Evolutionary conservation across 306 rosid genomes (phyloP).

Genomic region (Cucurbita pepo): DNA sequence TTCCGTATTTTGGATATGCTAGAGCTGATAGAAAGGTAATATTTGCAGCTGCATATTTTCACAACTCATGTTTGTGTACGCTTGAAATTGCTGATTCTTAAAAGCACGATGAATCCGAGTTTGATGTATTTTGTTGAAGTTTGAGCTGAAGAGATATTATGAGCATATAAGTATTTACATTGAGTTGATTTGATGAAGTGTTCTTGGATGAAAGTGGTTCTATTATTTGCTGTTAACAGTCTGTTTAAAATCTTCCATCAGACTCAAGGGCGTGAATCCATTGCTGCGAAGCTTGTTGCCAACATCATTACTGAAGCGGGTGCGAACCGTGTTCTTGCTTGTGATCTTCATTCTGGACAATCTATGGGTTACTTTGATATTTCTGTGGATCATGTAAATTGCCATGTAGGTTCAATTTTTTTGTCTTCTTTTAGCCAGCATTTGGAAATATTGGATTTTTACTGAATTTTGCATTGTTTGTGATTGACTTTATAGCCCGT

Average conservation of each 20-base stretch:
- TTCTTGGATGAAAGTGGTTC: neutral
- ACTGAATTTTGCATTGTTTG: slow-evolving; percentile 20
- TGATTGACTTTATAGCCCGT: slow-evolving; percentile 45
- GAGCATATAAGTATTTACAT: neutral
- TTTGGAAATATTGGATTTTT: neutral
- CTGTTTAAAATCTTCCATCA: slow-evolving; percentile 7
- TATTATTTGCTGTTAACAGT: neutral
- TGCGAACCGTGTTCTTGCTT: slow-evolving; percentile 92
- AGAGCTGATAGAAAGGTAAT: slow-evolving; percentile 94
- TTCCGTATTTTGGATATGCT: slow-evolving; percentile 97
- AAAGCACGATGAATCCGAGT: neutral
- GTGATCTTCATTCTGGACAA: slow-evolving; percentile 99
- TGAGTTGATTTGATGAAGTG: neutral
- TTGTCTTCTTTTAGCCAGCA: neutral
- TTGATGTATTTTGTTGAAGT: neutral
- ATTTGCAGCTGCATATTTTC: neutral
- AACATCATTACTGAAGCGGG: slow-evolving; percentile 93
- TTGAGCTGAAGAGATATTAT: neutral
- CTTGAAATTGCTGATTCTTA: neutral
- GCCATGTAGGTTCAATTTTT: slow-evolving; percentile 41
- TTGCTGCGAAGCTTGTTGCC: slow-evolving; percentile 94
- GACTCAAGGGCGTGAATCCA: slow-evolving; percentile 97
- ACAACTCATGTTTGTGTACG: neutral
- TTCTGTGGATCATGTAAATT: slow-evolving; percentile 88
- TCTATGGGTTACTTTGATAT: slow-evolving; percentile 97